Conservation (phyloP, 2,329 filamentous ascomycete genomes). For the Tolypocladium pustulatum region DNA sequence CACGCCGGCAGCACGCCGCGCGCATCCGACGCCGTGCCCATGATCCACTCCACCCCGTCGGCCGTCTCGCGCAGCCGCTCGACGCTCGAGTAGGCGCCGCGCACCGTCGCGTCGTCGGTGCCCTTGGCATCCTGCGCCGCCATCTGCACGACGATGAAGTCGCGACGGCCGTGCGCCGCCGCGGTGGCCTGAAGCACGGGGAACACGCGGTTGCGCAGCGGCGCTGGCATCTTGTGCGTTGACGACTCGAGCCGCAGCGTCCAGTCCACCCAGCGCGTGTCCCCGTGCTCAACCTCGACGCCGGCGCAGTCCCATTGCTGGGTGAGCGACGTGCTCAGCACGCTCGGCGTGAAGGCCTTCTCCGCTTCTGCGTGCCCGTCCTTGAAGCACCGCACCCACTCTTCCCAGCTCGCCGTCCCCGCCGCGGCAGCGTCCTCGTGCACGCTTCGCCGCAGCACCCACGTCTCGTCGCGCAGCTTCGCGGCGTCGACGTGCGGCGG, state of each 20-base stretch:
- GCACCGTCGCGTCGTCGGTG: constrained; percentile 31
- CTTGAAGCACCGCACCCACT: constrained; percentile 52
- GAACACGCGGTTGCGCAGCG: constrained; percentile 56
- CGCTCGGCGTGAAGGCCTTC: constrained; percentile 26
- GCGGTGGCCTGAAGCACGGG: constrained; percentile 53
- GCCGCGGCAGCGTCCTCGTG: constrained; percentile 41
- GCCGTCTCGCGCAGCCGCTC: constrained; percentile 45
- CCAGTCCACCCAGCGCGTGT: constrained; percentile 34
- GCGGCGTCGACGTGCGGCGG: constrained; percentile 11
- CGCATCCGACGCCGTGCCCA: constrained; percentile 67
- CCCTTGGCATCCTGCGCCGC: constrained; percentile 27
- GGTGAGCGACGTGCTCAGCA: constrained; percentile 22
- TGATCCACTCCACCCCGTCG: constrained; percentile 57
- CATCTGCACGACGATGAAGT: constrained; percentile 49
- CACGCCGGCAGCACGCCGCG: constrained; percentile 54
- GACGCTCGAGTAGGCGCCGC: constrained; percentile 54
- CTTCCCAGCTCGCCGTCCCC: constrained; percentile 51
- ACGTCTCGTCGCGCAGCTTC: constrained; percentile 36
- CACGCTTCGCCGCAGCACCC: constrained; percentile 52
- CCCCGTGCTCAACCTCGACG: constrained; percentile 26
- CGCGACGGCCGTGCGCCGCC: constrained; percentile 24
- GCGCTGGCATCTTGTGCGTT: constrained; percentile 49
- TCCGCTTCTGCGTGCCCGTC: constrained; percentile 31
- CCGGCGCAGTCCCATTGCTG: constrained; percentile 35
- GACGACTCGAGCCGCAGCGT: constrained; percentile 50